Base-by-base conservation (phyloP, 805 yeast genomes). In the Teunomyces kruisii region DNA sequence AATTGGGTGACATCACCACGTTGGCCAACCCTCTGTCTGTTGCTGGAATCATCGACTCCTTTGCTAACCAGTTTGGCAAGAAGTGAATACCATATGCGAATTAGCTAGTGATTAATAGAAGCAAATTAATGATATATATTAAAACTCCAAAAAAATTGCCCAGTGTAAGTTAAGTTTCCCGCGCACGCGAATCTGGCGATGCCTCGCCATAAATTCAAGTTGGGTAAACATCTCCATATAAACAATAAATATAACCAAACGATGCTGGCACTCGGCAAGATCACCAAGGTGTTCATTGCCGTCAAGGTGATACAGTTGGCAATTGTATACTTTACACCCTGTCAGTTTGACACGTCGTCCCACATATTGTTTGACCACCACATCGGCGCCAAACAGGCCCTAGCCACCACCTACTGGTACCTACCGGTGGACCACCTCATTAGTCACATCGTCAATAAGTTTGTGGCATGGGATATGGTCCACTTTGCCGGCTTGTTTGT, bases 401-500 rank as follows among this genome's bases (percentile, higher is more conserved):
- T 43, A 5, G 38, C 19, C n/a, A 28, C 19, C 4, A 12, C 19
- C 4, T 37, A 28, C 17, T 43, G 45, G 45, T 32, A 28, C 16
- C 13, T 28, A 17, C 32, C 32, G 12, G 24, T 32, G 17, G 27
- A 39, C 14, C 36, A 32, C 28, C 8, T 42, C 13, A 12, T 41
- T 13, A 33, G 26, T 9, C 35, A 54, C n/a, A 39, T 81, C 1
- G 57, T 80, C 42, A 71, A 77, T 42, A 80, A 78, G 44, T 69
- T 88, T 4, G 67, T 87, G 19, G 75, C 83, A 3, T 92, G 98
- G 98, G 99, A 92, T 61, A 75, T 84, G 1, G 94, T 90, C 0
- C 90, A 83, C 62, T 90, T 86, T 57, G 61, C 78, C 12, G 80
- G 82, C 37, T 61, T 83, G 44, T 79, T 86, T 28, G 58, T 64